phyloP scores from a whole-genome alignment of 1,284 basidiomycete genomes.

The Trametes sp. region DNA sequence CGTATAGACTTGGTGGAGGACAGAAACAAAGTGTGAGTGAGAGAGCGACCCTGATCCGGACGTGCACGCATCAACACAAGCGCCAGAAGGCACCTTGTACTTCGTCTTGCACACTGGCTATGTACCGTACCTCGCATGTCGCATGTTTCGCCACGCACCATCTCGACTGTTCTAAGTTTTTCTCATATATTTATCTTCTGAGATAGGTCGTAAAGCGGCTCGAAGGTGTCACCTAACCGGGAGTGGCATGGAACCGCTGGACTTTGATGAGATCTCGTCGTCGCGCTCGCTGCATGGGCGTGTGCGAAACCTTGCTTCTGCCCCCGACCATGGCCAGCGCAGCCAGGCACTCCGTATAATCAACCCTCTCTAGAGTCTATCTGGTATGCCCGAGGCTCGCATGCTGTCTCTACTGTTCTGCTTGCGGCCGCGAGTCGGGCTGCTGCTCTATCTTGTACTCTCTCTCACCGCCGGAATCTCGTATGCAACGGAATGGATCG shows the following conservation, averaged over 20 bases:
- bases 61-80: no score
- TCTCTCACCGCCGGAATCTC: conserved; percentile 16
- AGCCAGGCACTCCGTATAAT: conserved; percentile 2
- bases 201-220: no score
- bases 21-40: no score
- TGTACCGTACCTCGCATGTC: no score
- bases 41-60: no score
- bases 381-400: background rate
- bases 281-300: conserved; percentile 15
- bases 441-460: conserved; percentile 22
- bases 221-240: background rate
- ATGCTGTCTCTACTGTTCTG: conserved; percentile 16
- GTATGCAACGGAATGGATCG: conserved; percentile 56
- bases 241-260: conserved; percentile 9
- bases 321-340: conserved; percentile 23
- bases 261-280: conserved; percentile 27
- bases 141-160: no score
- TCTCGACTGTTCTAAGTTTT: no score
- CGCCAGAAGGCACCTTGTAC: no score
- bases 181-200: no score
- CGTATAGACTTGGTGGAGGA: no score
- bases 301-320: conserved; percentile 14
- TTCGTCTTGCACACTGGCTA: no score
- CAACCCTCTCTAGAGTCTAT: background rate
- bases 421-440: background rate